Percentiles rank a stretch among this genome's conserved stretches.
phyloP scores from a whole-genome alignment of 192 early-diverging fungal species.

The Backusella circina region DNA sequence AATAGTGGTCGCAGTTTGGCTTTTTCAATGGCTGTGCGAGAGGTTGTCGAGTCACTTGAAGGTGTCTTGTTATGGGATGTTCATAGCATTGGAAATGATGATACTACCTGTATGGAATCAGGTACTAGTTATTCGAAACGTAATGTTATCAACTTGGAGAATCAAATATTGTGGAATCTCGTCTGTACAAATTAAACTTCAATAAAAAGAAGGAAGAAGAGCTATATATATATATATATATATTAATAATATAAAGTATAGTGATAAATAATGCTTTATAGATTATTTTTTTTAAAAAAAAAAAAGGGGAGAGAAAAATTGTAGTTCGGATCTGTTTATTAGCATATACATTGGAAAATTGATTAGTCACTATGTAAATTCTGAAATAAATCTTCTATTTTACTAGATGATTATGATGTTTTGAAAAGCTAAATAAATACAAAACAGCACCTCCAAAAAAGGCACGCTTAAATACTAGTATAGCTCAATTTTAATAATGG shows the following conservation, averaged over 20 bases:
- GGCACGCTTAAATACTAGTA: too few relatives aligned
- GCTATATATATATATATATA: neutral
- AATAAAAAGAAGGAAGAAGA: neutral
- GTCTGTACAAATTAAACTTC: slow-evolving; percentile 6
- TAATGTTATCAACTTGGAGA: slow-evolving; percentile 29
- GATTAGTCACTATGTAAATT: too few relatives aligned
- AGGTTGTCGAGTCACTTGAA: neutral
- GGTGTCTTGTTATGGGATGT: slow-evolving; percentile 27
- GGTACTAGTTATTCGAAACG: slow-evolving; percentile 18
- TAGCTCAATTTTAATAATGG: too few relatives aligned
- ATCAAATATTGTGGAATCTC: slow-evolving; percentile 27
- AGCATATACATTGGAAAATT: too few relatives aligned
- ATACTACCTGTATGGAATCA: slow-evolving; percentile 12
- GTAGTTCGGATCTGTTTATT: too few relatives aligned
- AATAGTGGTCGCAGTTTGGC: slow-evolving; percentile 21
- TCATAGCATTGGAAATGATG: slow-evolving; percentile 17
- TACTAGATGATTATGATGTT: too few relatives aligned
- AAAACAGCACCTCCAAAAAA: too few relatives aligned
- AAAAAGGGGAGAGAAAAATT: neutral
- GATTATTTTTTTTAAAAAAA: neutral
- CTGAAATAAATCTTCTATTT: too few relatives aligned
- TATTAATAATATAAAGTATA: neutral
- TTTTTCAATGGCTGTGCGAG: slow-evolving; percentile 18
- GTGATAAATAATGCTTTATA: neutral
- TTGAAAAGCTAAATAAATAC: too few relatives aligned